Base-by-base conservation (phyloP, 148 eudicot species). In the Rhododendron simsii region DNA sequence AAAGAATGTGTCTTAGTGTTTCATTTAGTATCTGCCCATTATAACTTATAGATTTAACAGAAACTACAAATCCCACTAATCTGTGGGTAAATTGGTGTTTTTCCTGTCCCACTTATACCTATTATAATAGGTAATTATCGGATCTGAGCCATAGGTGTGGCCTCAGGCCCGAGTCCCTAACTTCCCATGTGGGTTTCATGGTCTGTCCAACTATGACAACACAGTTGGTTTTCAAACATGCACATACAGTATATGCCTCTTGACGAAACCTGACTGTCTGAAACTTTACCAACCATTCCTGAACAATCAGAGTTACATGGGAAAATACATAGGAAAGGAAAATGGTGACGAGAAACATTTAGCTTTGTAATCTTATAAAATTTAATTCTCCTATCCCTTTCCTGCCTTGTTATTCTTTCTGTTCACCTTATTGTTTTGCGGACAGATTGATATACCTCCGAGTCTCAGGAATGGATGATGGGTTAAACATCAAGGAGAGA, bases 391-490 rank as follows among this genome's bases (percentile, higher is more conserved):
- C 39, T 16, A 18, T 53, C 83, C 26, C 63, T 81, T 26, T 53
- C 28, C 57, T 39, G 63, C 41, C 84, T 82, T 30, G 45, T 69
- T 82, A 30, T 85, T 75, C 75, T 85, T 78, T 33, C 35, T 57
- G 47, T 71, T 37, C 41, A 71, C 51, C 80, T 33, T 63, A 65
- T 18, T 47, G 85, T 35, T 83, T 84, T 51, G 79, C n/a, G 80
- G 86, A 79, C 97, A 97, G 99, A 87, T 91, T 97, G 89, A 91
- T 93, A 87, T 97, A 95, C 87, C 98, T 97, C 83, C 93, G 88
- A 88, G 98, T 97, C 55, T 90, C 92, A 15, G 99, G 98, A 85
- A 95, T 97, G 99, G 98, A 95, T 87, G 98, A 95, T 61, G 99
- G 98, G 63, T 87, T 97, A 53, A 91, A 88, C 87, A 91, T 93